Evolutionary conservation across 805 yeast species (phyloP), one percentile per base, ranked within the genome.

Genomic region (Candida arabinofermentans): DNA sequence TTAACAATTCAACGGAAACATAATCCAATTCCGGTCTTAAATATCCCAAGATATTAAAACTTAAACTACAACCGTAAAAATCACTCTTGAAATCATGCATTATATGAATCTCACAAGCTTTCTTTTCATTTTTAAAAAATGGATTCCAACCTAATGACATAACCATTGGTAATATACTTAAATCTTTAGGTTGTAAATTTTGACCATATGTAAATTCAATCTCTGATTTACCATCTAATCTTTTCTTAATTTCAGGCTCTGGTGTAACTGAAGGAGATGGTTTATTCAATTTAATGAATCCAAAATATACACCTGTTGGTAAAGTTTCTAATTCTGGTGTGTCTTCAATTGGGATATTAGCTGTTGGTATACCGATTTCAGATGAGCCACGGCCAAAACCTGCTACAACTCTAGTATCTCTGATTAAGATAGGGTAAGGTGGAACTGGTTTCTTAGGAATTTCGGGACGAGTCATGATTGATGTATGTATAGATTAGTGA

Each of bases 101-200:
- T 5, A 93, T 74, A 62, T 93, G 96, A 18, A 93, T 69, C 55
- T 93, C 95, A 3, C 93, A 95, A 0, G 96, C 81, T 64, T 86
- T 87, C 52, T 75, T 75, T 37, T 77, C 71, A 62, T 93, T 90
- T 21, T 81, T 75, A 66, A 79, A 93, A 59, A 83, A 91, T 29
- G 99, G 98, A 58, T 93, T 93, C 86, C 89, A 87, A 1, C 99
- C 99, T 16, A 93, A 73, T 8, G 96, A 86, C 86, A 91, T 83
- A 8, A 93, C 99, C 82, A 89, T 88, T 0, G 97, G 97, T 21
- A 79, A 67, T 2, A 71, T 72, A 16, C 65, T 64, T n/a, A 58
- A 48, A 38, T 71, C 70, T 2, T 72, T 65, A 31, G 72, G 75
- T 3, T 51, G 54, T 36, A 89, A 64, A 8, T 62, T 53, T 5